Evolutionary conservation across 106 monocot genomes (phyloP).

Genomic region (Phalaenopsis aphrodite): DNA sequence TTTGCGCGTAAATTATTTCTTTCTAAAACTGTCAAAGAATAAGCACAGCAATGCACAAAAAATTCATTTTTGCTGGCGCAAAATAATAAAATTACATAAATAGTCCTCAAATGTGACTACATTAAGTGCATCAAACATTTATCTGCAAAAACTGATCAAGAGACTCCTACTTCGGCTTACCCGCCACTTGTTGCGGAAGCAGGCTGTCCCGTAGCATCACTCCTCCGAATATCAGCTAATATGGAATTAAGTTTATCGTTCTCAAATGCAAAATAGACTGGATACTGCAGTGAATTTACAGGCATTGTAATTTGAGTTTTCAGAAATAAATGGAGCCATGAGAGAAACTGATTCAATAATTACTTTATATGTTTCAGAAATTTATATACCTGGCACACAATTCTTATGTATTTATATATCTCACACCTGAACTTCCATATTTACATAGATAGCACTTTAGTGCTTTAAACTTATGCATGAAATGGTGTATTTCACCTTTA

Average conservation of each 20-base stretch:
- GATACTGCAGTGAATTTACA: slow-evolving; percentile 63
- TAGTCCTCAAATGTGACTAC: neutral
- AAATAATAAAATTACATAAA: neutral
- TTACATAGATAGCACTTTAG: too few species aligned
- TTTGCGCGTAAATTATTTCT: neutral
- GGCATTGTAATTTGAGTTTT: neutral
- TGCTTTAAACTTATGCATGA: too few species aligned
- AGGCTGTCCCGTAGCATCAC: slow-evolving; percentile 62
- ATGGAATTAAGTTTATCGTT: slow-evolving; percentile 57
- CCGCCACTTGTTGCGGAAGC: slow-evolving; percentile 87
- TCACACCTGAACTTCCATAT: too few species aligned
- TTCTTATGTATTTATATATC: too few species aligned
- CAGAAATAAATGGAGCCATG: neutral
- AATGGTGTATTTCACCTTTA: too few species aligned
- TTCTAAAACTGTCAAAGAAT: neutral
- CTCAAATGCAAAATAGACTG: slow-evolving; percentile 94
- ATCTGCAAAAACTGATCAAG: neutral
- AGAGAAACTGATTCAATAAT: neutral
- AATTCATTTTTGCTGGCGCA: neutral
- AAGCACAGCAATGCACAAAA: neutral
- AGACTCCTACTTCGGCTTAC: slow-evolving; percentile 30
- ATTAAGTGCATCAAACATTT: neutral
- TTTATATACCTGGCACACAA: too few species aligned
- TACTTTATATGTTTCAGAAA: neutral
- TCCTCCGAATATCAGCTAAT: slow-evolving; percentile 62